phyloP scores from a whole-genome alignment of 1,284 basidiomycete genomes.

The Abortiporus biennis region DNA sequence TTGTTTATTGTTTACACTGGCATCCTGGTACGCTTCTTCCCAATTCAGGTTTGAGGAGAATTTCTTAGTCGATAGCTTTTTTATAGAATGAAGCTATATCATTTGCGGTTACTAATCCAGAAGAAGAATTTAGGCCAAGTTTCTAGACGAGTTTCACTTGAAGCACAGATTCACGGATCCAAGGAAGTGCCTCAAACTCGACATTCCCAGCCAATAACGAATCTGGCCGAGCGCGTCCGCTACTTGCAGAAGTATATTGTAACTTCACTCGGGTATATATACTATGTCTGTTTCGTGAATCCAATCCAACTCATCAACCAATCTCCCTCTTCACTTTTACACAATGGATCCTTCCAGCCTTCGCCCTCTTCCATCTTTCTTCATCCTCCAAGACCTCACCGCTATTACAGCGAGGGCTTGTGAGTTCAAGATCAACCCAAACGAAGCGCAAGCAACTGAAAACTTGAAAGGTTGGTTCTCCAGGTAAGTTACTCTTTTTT shows the following conservation, averaged over 20 bases:
- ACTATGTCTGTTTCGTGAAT: not conserved
- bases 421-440: conserved; percentile 16
- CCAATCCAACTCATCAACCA: not conserved
- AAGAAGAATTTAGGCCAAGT: no score
- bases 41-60: no score
- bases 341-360: conserved; percentile 17
- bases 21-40: no score
- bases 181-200: no score
- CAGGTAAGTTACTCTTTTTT: conserved; percentile 7
- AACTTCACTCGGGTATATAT: not conserved
- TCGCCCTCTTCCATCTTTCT: conserved; percentile 16
- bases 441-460: conserved; percentile 12
- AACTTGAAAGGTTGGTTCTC: conserved; percentile 15
- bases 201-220: not conserved
- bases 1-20: no score
- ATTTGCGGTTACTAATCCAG: no score
- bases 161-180: no score
- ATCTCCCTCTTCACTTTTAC: not conserved
- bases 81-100: no score
- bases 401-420: conserved; percentile 14
- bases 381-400: conserved; percentile 16
- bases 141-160: no score
- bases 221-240: not conserved
- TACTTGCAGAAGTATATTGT: not conserved
- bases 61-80: no score